A percentile compares a stretch with the other conserved stretches of the same genome.
Evolutionary conservation across 2,329 filamentous ascomycete species (phyloP).

Genomic region (Tolypocladium amazonense): DNA sequence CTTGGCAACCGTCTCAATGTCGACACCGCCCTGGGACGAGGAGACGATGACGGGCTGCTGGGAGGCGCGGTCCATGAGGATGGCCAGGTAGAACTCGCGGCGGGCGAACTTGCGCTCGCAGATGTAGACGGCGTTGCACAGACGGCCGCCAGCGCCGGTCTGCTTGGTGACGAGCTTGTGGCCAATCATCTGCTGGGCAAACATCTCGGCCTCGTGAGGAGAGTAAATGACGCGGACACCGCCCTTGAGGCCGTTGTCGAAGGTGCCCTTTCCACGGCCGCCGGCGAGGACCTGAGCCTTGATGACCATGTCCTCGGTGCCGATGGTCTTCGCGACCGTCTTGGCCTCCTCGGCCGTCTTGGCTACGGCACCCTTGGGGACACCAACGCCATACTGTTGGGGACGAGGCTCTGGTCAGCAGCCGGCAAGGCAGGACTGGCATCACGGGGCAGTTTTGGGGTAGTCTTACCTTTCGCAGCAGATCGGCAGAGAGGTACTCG

Average conservation of each 20-base stretch:
- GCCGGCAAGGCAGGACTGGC: background rate
- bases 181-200: slow-evolving; percentile 98
- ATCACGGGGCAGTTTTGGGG: slow-evolving; percentile 1
- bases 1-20: slow-evolving; percentile 97
- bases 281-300: slow-evolving; percentile 98
- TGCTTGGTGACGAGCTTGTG: slow-evolving; percentile 99
- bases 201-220: slow-evolving; percentile 91
- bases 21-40: slow-evolving; percentile 97
- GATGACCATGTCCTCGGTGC: slow-evolving; percentile 96
- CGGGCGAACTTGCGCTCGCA: slow-evolving; percentile 99
- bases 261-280: slow-evolving; percentile 93
- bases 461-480: slow-evolving; percentile 70
- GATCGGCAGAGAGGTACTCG: slow-evolving; percentile 92
- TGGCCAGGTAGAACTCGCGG: slow-evolving; percentile 96
- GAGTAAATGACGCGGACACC: slow-evolving; percentile 99
- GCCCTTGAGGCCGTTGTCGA: slow-evolving; percentile 97
- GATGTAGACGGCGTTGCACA: slow-evolving; percentile 97
- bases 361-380: slow-evolving; percentile 83
- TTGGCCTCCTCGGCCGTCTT: slow-evolving; percentile 79
- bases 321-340: slow-evolving; percentile 79
- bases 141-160: slow-evolving; percentile 83
- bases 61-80: slow-evolving; percentile 91
- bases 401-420: slow-evolving; percentile 6
- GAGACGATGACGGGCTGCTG: slow-evolving; percentile 94
- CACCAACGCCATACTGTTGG: slow-evolving; percentile 79